Percentiles rank a stretch among this genome's conserved stretches.
Evolutionary conservation across 2,329 filamentous ascomycete genomes (phyloP).

Genomic region (Penicillium sp.): DNA sequence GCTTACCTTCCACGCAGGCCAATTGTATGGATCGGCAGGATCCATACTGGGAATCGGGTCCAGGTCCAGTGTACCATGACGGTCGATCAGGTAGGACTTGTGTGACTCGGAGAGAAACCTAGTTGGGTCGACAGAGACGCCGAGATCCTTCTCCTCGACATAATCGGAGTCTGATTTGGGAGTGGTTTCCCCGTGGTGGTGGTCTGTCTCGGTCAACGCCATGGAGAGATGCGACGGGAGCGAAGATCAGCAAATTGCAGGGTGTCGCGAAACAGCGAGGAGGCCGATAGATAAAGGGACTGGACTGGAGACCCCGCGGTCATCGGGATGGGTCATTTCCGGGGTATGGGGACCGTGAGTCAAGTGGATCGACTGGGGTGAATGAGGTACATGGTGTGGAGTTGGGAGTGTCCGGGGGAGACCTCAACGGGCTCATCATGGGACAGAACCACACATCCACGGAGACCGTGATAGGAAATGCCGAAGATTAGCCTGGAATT

Average conservation of each 20-base stretch:
- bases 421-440: too few species aligned
- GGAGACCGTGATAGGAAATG: background rate
- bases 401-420: background rate
- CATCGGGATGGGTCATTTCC: slow-evolving; percentile 4
- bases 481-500: background rate
- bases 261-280: background rate
- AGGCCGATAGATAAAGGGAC: slow-evolving; percentile 1
- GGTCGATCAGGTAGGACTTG: slow-evolving; percentile 54
- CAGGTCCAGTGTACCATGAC: slow-evolving; percentile 58
- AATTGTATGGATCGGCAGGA: slow-evolving; percentile 60
- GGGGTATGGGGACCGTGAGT: slow-evolving; percentile 1
- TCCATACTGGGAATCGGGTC: slow-evolving; percentile 56
- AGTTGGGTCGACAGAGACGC: slow-evolving; percentile 5
- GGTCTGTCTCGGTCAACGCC: background rate
- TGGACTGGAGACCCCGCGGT: slow-evolving; percentile 11
- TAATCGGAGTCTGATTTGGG: slow-evolving; percentile 15
- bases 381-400: too few species aligned
- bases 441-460: too few species aligned
- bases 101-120: slow-evolving; percentile 29
- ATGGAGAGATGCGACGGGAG: slow-evolving; percentile 5
- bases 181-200: background rate
- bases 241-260: background rate
- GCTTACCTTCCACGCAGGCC: slow-evolving; percentile 55
- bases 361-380: background rate
- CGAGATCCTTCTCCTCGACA: slow-evolving; percentile 22